These are phyloP conservation scores for Trichoderma aggressivum DNA, from an alignment of 2,329 filamentous ascomycete genomes.

Conservation along the genomic window DNA sequence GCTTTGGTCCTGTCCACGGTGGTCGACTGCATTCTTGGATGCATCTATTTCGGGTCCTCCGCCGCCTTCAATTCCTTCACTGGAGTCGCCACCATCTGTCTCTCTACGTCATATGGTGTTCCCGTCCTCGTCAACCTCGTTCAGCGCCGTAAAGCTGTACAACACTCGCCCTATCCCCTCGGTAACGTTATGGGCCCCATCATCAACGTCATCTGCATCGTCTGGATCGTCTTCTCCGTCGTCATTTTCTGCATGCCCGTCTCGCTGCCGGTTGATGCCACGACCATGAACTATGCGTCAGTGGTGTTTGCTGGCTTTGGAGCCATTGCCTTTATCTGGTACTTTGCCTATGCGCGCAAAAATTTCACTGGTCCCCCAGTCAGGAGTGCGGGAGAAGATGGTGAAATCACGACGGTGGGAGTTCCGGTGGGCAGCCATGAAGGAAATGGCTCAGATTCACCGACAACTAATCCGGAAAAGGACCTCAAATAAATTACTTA, in stretches of 20 bases:
- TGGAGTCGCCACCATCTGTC: conserved; percentile 74
- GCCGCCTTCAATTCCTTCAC: conserved; percentile 79
- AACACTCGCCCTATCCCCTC: conserved; percentile 63
- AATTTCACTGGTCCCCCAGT: conserved; percentile 59
- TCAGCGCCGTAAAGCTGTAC: conserved; percentile 62
- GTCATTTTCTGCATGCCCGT: conserved; percentile 75
- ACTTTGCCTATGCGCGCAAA: conserved; percentile 59
- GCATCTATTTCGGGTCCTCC: conserved; percentile 75
- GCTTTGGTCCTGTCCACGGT: conserved; percentile 65
- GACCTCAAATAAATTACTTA: neutral
- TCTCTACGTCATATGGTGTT: conserved; percentile 71
- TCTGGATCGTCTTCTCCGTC: conserved; percentile 67
- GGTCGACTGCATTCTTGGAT: conserved; percentile 67
- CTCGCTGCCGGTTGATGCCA: conserved; percentile 53
- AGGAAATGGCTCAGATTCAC: conserved; percentile 8
- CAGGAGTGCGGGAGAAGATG: neutral
- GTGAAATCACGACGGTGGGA: neutral
- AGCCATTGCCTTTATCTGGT: conserved; percentile 58
- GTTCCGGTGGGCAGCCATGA: neutral
- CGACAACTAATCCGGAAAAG: neutral
- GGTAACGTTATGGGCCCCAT: conserved; percentile 65
- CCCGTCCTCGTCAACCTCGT: conserved; percentile 71
- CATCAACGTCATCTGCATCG: conserved; percentile 66
- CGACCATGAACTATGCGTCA: conserved; percentile 64
- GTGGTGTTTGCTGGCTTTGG: conserved; percentile 64